These are phyloP conservation scores for Triticum timopheevii DNA, from an alignment of 176 grass and related monocot genomes.

Conservation along the genomic window DNA sequence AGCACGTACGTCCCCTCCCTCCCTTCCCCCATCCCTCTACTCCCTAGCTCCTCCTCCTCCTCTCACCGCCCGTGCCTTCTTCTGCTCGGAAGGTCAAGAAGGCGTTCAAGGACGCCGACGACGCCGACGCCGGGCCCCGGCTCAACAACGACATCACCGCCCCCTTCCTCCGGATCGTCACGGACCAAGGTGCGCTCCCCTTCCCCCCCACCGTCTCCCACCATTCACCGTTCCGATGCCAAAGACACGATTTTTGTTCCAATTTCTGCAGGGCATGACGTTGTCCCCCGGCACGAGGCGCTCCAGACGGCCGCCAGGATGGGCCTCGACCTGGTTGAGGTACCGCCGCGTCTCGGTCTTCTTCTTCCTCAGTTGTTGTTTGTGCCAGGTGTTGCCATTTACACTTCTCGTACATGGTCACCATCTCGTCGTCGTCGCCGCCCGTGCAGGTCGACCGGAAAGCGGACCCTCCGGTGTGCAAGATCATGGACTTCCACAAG, in stretches of 20 bases:
- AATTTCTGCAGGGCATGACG: conserved; percentile 11
- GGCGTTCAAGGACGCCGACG: conserved; percentile 23
- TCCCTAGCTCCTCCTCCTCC: neutral
- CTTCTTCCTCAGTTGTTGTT: neutral
- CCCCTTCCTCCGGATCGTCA: conserved; percentile 35
- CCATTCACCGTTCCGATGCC: neutral
- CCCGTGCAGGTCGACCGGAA: conserved; percentile 54
- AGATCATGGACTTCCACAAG: conserved; percentile 96
- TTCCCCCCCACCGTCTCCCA: neutral
- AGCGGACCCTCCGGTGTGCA: conserved; percentile 80
- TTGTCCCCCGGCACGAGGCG: conserved; percentile 46
- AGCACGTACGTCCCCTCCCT: neutral
- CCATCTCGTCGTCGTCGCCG: neutral
- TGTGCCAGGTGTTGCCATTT: neutral
- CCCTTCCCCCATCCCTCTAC: too few species aligned
- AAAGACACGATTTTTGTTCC: neutral
- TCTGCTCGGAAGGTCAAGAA: conserved; percentile 12
- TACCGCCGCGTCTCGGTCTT: neutral
- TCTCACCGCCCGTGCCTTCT: neutral
- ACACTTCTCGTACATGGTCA: neutral
- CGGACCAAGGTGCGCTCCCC: conserved; percentile 5
- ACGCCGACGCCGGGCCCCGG: neutral
- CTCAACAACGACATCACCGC: conserved; percentile 46
- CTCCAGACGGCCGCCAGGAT: conserved; percentile 30
- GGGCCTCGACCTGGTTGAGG: conserved; percentile 47